These are phyloP conservation scores for Cladophialophora carrionii DNA, from an alignment of 2,329 filamentous ascomycete species.

Conservation along the genomic window DNA sequence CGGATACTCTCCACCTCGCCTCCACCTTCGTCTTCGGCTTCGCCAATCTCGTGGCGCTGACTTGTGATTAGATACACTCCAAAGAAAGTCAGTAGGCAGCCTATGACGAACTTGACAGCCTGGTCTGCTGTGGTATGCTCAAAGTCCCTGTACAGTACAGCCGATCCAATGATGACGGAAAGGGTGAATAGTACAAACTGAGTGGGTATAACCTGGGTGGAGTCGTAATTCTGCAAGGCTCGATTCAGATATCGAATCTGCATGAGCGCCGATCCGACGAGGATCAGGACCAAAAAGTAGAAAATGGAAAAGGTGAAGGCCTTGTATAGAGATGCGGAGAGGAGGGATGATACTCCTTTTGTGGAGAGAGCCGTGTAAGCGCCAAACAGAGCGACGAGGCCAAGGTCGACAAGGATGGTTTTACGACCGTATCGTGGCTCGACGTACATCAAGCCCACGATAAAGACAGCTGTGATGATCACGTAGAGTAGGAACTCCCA, in stretches of 20 bases:
- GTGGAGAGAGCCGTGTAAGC: slow-evolving; percentile 97
- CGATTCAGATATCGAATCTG: slow-evolving; percentile 97
- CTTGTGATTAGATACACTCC: slow-evolving; percentile 98
- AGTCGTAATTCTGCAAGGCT: slow-evolving; percentile 88
- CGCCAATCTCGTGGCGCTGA: slow-evolving; percentile 64
- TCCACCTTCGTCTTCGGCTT: slow-evolving; percentile 66
- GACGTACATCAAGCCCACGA: slow-evolving; percentile 75
- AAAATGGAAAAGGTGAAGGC: slow-evolving; percentile 91
- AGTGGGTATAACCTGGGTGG: slow-evolving; percentile 95
- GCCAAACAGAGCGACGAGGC: slow-evolving; percentile 89
- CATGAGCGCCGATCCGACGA: slow-evolving; percentile 85
- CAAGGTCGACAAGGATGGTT: slow-evolving; percentile 88
- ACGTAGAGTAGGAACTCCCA: slow-evolving; percentile 92
- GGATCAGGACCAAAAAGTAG: slow-evolving; percentile 77
- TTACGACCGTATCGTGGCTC: slow-evolving; percentile 82
- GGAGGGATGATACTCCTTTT: slow-evolving; percentile 92
- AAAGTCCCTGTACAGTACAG: slow-evolving; percentile 91
- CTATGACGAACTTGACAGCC: slow-evolving; percentile 82
- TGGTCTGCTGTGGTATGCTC: slow-evolving; percentile 75
- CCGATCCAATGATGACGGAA: slow-evolving; percentile 91
- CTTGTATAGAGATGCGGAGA: slow-evolving; percentile 86
- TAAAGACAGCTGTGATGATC: slow-evolving; percentile 72
- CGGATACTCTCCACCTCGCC: slow-evolving; percentile 57
- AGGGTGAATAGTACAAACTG: slow-evolving; percentile 97
- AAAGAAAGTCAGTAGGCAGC: slow-evolving; percentile 88